Evolutionary conservation across 768 basidiomycete genomes (phyloP).

Genomic region (Boletus rubescentipes): DNA sequence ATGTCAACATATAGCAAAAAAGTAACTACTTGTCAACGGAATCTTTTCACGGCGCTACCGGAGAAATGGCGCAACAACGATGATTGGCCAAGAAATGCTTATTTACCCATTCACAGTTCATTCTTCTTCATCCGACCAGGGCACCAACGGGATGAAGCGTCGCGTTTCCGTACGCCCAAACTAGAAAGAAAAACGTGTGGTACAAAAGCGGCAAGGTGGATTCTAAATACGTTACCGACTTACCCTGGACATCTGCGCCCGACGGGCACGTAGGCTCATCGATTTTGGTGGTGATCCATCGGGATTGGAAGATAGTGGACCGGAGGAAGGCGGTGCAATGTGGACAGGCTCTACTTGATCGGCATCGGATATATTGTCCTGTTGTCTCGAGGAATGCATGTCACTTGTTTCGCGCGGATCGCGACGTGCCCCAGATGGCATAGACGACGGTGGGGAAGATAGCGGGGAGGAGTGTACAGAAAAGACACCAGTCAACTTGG

Average conservation of each 20-base stretch:
- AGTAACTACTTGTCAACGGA: too few species aligned
- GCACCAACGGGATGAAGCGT: conserved; percentile 29
- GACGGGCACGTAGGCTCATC: conserved; percentile 33
- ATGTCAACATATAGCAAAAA: too few species aligned
- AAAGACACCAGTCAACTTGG: conserved; percentile 4
- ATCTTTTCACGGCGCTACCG: conserved; percentile 12
- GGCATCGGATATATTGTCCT: not conserved
- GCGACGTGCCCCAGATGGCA: not conserved
- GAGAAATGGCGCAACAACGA: conserved; percentile 3
- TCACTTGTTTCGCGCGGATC: not conserved
- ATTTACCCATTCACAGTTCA: conserved; percentile 15
- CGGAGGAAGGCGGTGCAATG: not conserved
- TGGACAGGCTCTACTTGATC: not conserved
- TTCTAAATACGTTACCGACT: too few species aligned
- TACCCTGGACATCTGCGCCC: conserved; percentile 30
- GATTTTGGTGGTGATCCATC: conserved; percentile 21
- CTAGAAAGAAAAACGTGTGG: conserved; percentile 13
- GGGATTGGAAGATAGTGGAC: conserved; percentile 1
- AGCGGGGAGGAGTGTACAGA: conserved; percentile 19
- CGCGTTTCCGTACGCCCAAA: conserved; percentile 26
- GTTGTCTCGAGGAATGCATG: too few species aligned
- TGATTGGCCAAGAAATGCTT: conserved; percentile 17
- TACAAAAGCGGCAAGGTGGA: too few species aligned
- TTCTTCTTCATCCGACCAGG: conserved; percentile 34
- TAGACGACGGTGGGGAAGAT: conserved; percentile 10